Conservation (phyloP, 2,329 filamentous ascomycete species). For the Trichoderma atroviride region DNA sequence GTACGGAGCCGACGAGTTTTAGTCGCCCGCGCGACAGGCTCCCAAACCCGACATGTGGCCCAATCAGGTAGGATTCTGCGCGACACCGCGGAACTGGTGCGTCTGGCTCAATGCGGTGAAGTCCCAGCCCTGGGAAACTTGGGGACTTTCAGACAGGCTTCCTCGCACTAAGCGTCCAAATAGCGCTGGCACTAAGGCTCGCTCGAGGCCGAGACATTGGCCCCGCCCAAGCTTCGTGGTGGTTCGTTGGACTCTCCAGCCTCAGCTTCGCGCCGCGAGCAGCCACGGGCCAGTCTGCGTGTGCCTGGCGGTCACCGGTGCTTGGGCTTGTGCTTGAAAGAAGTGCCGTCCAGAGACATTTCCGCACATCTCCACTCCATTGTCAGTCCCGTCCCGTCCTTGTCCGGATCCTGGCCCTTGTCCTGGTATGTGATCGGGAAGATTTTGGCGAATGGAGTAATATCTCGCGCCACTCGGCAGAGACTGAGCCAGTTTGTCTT, state of each 20-base stretch:
- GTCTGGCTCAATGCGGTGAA: constrained; percentile 23
- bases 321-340: not conserved
- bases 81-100: constrained; percentile 18
- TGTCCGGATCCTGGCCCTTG: not conserved
- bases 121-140: not conserved
- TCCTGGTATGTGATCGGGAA: not conserved
- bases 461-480: not conserved
- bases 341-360: not conserved
- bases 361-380: not conserved
- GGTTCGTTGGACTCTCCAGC: not conserved
- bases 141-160: not conserved
- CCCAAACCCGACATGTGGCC: constrained; percentile 7
- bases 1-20: constrained; percentile 1
- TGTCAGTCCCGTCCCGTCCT: not conserved
- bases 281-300: constrained; percentile 16
- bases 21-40: not conserved
- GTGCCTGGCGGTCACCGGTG: constrained; percentile 15
- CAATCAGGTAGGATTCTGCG: constrained; percentile 20
- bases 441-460: not conserved
- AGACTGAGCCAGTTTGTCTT: not conserved
- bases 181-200: constrained; percentile 11
- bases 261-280: constrained; percentile 10
- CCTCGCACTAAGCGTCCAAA: constrained; percentile 4
- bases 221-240: not conserved
- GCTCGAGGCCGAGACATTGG: not conserved